Conservation (phyloP, 768 basidiomycete genomes). For the Postia placenta region DNA sequence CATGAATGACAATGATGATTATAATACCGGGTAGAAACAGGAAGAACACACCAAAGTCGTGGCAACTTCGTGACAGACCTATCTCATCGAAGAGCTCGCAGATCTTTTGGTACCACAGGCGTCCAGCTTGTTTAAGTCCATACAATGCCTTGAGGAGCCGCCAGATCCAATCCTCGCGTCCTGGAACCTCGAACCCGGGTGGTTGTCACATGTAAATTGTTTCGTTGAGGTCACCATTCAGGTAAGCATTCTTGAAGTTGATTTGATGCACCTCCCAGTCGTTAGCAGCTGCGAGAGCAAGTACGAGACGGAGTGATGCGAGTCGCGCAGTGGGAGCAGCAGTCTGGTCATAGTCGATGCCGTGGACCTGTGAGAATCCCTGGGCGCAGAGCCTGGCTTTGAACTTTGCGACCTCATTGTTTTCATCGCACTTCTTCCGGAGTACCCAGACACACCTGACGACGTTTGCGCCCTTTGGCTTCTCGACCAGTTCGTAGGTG, state of each 20-base stretch:
- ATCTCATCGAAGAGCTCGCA: slow-evolving; percentile 4
- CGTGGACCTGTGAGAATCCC: slow-evolving; percentile 27
- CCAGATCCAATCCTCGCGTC: slow-evolving; percentile 1
- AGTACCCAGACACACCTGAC: slow-evolving; percentile 30
- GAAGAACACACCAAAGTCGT: slow-evolving; percentile 17
- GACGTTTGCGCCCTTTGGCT: slow-evolving; percentile 13
- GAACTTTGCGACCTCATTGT: slow-evolving; percentile 19
- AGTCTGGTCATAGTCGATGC: slow-evolving; percentile 23
- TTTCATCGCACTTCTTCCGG: slow-evolving; percentile 23
- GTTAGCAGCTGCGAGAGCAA: slow-evolving; percentile 21
- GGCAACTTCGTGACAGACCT: slow-evolving; percentile 1
- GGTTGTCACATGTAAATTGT: slow-evolving; percentile 25
- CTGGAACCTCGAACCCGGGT: slow-evolving; percentile 13
- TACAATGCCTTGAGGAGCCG: slow-evolving; percentile 3
- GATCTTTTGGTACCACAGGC: slow-evolving; percentile 10
- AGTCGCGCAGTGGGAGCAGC: slow-evolving; percentile 24
- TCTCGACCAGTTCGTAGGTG: background rate
- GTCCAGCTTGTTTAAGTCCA: slow-evolving; percentile 9
- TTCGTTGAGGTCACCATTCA: slow-evolving; percentile 19
- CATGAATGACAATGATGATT: slow-evolving; percentile 2
- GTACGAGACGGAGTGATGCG: slow-evolving; percentile 22
- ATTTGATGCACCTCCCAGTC: slow-evolving; percentile 26
- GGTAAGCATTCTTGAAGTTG: slow-evolving; percentile 27
- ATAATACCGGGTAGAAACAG: background rate
- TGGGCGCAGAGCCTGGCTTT: slow-evolving; percentile 22